Conservation (phyloP, 2,329 filamentous ascomycete genomes). For the Aspergillus udagawae region DNA sequence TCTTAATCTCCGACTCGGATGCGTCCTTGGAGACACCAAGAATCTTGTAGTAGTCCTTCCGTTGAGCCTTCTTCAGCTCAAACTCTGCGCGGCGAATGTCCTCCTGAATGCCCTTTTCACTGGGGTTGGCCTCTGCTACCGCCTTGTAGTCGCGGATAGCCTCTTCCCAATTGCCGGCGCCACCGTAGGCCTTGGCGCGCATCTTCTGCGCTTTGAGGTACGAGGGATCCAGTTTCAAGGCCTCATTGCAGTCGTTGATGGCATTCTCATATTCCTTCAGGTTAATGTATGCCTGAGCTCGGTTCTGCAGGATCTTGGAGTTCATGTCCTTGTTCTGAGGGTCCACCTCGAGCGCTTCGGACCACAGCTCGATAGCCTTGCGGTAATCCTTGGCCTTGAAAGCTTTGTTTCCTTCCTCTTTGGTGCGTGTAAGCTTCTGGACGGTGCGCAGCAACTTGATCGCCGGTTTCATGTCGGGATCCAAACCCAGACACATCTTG, state of each 20-base stretch:
- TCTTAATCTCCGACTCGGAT: slow-evolving; percentile 82
- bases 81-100: slow-evolving; percentile 88
- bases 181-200: slow-evolving; percentile 82
- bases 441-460: slow-evolving; percentile 85
- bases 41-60: slow-evolving; percentile 99
- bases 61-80: slow-evolving; percentile 93
- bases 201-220: slow-evolving; percentile 93
- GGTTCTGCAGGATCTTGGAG: slow-evolving; percentile 90
- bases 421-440: slow-evolving; percentile 87
- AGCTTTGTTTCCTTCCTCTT: slow-evolving; percentile 84
- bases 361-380: slow-evolving; percentile 79
- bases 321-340: slow-evolving; percentile 87
- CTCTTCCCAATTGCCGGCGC: slow-evolving; percentile 86
- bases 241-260: slow-evolving; percentile 79
- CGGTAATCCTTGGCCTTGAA: slow-evolving; percentile 84
- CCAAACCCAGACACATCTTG: slow-evolving; percentile 80
- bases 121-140: slow-evolving; percentile 75
- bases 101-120: slow-evolving; percentile 73
- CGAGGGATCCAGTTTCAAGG: slow-evolving; percentile 73
- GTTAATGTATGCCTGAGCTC: slow-evolving; percentile 74
- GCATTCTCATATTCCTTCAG: slow-evolving; percentile 80
- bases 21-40: slow-evolving; percentile 83
- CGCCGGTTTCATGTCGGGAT: slow-evolving; percentile 85
- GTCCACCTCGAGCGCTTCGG: slow-evolving; percentile 77
- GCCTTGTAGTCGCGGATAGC: slow-evolving; percentile 84